These are phyloP conservation scores for Lachancea cidri DNA, from an alignment of 805 yeast genomes.

Conservation along the genomic window DNA sequence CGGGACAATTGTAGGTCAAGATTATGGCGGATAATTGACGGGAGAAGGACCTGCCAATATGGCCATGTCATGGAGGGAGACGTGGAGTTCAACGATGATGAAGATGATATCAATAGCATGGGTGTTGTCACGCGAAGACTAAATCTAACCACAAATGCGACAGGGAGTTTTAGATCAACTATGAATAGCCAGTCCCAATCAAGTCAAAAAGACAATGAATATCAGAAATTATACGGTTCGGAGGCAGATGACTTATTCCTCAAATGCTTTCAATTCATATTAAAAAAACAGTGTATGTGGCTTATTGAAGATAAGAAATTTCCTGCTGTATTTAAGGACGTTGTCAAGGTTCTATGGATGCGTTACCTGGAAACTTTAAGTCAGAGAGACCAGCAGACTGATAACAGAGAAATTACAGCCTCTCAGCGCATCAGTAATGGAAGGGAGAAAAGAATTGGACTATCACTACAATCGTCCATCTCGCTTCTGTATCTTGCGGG, in stretches of 20 bases:
- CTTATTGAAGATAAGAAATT: constrained; percentile 33
- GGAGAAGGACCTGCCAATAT: constrained; percentile 76
- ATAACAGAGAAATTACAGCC: background rate
- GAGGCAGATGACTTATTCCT: constrained; percentile 42
- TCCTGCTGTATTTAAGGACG: constrained; percentile 28
- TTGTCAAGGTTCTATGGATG: constrained; percentile 38
- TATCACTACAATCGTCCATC: constrained; percentile 25
- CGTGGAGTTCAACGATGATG: constrained; percentile 75
- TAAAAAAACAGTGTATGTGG: constrained; percentile 44
- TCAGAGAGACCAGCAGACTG: background rate
- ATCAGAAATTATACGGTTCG: constrained; percentile 40
- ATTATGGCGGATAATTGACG: constrained; percentile 67
- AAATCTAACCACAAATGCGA: constrained; percentile 43
- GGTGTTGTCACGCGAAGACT: constrained; percentile 51
- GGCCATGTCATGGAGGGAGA: constrained; percentile 88
- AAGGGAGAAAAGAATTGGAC: constrained; percentile 8
- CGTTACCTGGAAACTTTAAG: constrained; percentile 18
- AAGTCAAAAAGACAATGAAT: constrained; percentile 15
- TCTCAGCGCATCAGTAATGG: constrained; percentile 9
- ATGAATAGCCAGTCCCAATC: constrained; percentile 25
- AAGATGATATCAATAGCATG: constrained; percentile 45
- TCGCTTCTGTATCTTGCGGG: constrained; percentile 48
- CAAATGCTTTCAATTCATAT: constrained; percentile 45
- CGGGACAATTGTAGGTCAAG: constrained; percentile 82
- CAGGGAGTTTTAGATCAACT: constrained; percentile 35